Evolutionary conservation across 345 rosid species (phyloP), one percentile per base, ranked within the genome.

Genomic region (sweet orange (Citrus sinensis)): DNA sequence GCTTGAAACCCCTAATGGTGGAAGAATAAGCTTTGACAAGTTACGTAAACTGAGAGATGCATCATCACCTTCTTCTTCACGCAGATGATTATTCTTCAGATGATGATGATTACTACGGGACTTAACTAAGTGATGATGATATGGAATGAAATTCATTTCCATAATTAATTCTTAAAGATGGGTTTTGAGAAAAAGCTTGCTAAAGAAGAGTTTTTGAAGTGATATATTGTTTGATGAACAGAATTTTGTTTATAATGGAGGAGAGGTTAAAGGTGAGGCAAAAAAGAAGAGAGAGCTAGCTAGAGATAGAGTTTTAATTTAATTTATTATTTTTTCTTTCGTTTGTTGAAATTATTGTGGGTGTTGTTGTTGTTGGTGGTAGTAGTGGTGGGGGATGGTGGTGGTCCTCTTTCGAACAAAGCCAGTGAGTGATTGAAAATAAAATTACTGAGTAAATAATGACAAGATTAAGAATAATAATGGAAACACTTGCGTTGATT

Each of bases 1-100:
- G 85, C 87, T 82, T 0, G 98, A 88, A 76, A 81, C 87, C 49
- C 99, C 99, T n/a, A 95, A 78, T 2, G 99, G 99, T 14, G 98
- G 99, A 68, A 95, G 94, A 80, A 93, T 92, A 67, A 95, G 81
- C 85, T 93, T 95, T 25, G 97, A 91, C 27, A 92, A 81, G 81
- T 82, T 90, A 72, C 82, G 87, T 80, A 83, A 84, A 81, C 77
- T 87, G 69, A 87, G 86, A 76, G 88, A 84, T 6, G 77, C 67
- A 25, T 68, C 87, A 17, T 85, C 87, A 35, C 81, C 87, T 70
- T 80, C 58, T 54, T 54, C 58, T 17, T 54, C 58, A 54, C 5
- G 59, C 19, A 61, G 39, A n/a, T 40, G 19, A 27, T 69, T 40
- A 35, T 22, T 72, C 66, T 77, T 74, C 82, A 77, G 71, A 82